Percentiles rank a stretch among this genome's conserved stretches.
phyloP scores from a whole-genome alignment of 1,284 basidiomycete genomes.

The Sutorius eximius region DNA sequence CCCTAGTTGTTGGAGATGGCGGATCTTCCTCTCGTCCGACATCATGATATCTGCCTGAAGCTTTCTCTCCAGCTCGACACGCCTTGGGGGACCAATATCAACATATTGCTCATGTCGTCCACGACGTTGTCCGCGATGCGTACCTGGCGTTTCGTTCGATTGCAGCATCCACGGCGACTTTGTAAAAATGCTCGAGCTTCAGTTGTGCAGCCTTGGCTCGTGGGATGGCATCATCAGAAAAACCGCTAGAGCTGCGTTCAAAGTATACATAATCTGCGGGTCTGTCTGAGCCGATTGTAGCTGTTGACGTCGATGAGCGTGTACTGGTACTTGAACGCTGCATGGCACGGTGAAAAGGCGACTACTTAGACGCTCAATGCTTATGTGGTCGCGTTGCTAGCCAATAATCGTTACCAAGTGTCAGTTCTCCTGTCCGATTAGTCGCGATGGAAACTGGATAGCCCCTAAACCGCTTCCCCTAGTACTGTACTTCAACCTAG shows the following conservation, averaged over 20 bases:
- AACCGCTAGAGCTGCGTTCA: constrained; percentile 67
- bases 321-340: constrained; percentile 35
- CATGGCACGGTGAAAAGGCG: constrained; percentile 13
- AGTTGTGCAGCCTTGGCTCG: constrained; percentile 87
- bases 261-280: constrained; percentile 79
- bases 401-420: no score
- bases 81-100: constrained; percentile 45
- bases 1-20: constrained; percentile 79
- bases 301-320: constrained; percentile 27
- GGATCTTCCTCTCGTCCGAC: constrained; percentile 76
- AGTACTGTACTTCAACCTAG: background rate
- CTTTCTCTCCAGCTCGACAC: constrained; percentile 81
- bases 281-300: constrained; percentile 27
- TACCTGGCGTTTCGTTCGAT: constrained; percentile 86
- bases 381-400: background rate
- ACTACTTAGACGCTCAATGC: background rate
- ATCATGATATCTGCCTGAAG: constrained; percentile 63
- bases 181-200: constrained; percentile 91
- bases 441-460: constrained; percentile 19
- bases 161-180: constrained; percentile 87
- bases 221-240: constrained; percentile 74
- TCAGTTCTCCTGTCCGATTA: background rate
- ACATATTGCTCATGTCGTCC: background rate
- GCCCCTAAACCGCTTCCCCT: background rate
- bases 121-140: constrained; percentile 16